Conservation (phyloP, 306 rosid species). For the Hylodesmum podocarpum region DNA sequence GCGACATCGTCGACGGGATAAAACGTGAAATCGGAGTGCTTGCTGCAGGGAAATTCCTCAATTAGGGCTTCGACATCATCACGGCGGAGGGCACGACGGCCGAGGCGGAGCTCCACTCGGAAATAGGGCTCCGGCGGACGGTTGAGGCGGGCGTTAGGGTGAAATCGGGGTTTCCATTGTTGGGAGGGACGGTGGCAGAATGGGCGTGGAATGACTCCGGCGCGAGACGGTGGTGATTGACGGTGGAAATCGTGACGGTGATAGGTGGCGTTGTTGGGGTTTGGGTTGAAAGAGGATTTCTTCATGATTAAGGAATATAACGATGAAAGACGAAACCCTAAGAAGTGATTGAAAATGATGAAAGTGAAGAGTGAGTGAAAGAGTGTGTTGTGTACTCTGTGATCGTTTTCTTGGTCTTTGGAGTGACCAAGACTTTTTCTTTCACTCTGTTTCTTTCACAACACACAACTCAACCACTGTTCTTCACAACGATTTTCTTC, state of each 20-base stretch:
- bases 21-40: no score
- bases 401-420: neutral
- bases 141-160: neutral
- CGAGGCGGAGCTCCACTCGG: constrained; percentile 39
- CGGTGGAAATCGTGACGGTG: constrained; percentile 8
- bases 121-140: constrained; percentile 40
- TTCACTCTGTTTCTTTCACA: no score
- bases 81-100: neutral
- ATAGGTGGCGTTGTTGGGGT: neutral
- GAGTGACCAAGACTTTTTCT: neutral
- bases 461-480: no score
- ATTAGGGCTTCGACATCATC: constrained; percentile 41
- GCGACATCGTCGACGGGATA: constrained; percentile 22
- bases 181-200: neutral
- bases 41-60: no score
- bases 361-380: neutral
- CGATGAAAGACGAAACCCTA: constrained; percentile 32
- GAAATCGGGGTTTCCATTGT: neutral
- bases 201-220: neutral
- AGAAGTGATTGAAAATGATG: neutral
- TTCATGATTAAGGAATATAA: constrained; percentile 43
- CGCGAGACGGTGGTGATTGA: neutral
- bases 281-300: neutral
- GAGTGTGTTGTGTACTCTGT: neutral
- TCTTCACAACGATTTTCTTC: no score